phyloP scores from a whole-genome alignment of 331 rosid genomes.

The Quercus phellos region DNA sequence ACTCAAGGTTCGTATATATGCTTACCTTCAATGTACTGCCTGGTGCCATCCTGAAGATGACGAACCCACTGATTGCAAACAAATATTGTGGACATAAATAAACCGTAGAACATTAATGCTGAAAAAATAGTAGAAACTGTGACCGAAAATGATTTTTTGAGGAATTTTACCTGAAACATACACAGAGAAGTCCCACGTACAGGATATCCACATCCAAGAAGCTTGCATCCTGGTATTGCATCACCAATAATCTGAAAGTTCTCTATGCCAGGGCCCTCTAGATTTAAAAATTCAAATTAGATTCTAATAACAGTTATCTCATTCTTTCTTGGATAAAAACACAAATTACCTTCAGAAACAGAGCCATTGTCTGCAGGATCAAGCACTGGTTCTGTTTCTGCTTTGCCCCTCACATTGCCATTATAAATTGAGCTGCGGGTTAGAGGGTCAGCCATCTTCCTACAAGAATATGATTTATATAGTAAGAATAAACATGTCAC shows the following conservation, averaged over 20 bases:
- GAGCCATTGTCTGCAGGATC: conserved; percentile 31
- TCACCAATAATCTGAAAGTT: conserved; percentile 89
- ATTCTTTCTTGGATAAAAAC: conserved; percentile 6
- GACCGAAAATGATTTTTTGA: conserved; percentile 3
- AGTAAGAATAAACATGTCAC: conserved; percentile 7
- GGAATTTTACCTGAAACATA: conserved; percentile 83
- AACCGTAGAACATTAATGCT: conserved; percentile 1
- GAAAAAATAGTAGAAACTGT: conserved; percentile 5
- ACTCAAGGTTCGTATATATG: conserved; percentile 10
- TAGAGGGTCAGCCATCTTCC: conserved; percentile 35
- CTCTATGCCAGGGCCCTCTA: conserved; percentile 83
- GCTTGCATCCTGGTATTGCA: conserved; percentile 75
- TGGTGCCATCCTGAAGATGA: conserved; percentile 93
- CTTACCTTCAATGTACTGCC: conserved; percentile 91
- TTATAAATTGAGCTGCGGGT: conserved; percentile 22
- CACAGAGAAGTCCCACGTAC: conserved; percentile 87
- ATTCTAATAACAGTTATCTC: conserved; percentile 1
- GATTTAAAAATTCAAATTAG: conserved; percentile 20
- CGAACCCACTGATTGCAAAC: conserved; percentile 82
- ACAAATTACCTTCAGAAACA: conserved; percentile 46
- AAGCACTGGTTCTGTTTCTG: conserved; percentile 15
- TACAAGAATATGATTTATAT: conserved; percentile 27
- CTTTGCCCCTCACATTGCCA: conserved; percentile 21
- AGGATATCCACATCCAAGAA: conserved; percentile 95
- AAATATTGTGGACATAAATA: conserved; percentile 14